Evolutionary conservation across 2,329 filamentous ascomycete species (phyloP), one percentile per base, ranked within the genome.

Genomic region (Alternaria brassicicola): DNA sequence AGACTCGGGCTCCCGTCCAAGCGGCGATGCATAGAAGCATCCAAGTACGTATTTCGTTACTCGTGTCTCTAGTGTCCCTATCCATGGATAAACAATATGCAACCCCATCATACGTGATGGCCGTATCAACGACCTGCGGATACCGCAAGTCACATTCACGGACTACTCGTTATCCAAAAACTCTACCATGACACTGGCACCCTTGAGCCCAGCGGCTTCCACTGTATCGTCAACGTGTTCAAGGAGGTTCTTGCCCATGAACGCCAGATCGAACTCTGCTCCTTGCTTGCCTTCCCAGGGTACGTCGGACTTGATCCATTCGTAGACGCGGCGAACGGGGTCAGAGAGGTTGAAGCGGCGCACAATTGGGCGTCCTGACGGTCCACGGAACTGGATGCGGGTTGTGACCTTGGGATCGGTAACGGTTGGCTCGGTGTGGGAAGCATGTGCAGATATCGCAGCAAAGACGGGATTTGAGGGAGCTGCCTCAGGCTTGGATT

Each of bases 181-280:
- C 77, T 97, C 95, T 66, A 99, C 89, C 92, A 97, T 97, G 7
- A 99, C 89, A 0, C 93, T 97, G 3, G 90, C 93, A 72, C 96
- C 94, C 82, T 95, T 96, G 68, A 99, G 78, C 0, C 93, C 92
- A 0, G 90, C 92, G 71, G 92, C 89, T 66, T 87, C 87, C 59
- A 99, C 90, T 1, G 88, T 91, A 64, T 84, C 80, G 46, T 93
- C 89, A 47, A 97, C 81, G 53, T 83, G 80, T 17, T 90, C 88
- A 39, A 97, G 89, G 58, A 99, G 79, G 70, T 99, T 95, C 73
- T 89, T 89, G 46, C 93, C 92, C 87, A 96, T 90, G 62, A 86
- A 86, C 76, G 95, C 93, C 65, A 99, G 84, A 76, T 98, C 94
- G 78, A 99, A 99, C 61, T 87, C 85, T 12, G 89, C 78, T 0